Percentiles rank a stretch among this genome's conserved stretches.
Conservation (phyloP, 371 early-diverging fungal species). For the Syncephalastrum racemosum region DNA sequence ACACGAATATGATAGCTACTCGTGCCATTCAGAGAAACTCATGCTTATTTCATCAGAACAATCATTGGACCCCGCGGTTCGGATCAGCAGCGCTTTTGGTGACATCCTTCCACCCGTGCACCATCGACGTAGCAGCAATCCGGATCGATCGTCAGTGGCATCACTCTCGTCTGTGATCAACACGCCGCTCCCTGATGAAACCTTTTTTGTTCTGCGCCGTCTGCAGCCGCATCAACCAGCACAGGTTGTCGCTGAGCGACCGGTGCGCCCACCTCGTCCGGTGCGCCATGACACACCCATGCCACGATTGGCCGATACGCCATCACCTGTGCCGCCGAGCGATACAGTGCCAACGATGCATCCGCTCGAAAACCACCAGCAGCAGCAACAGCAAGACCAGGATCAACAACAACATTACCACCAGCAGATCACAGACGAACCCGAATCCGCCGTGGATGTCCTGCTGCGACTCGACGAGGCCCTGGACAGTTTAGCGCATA, state of each 20-base stretch:
- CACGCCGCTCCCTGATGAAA: constrained; percentile 33
- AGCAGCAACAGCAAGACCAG: constrained; percentile 5
- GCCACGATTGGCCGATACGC: constrained; percentile 15
- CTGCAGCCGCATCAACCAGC: constrained; percentile 6
- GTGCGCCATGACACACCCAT: constrained; percentile 48
- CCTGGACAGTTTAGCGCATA: constrained; percentile 22
- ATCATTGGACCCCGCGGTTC: constrained; percentile 17
- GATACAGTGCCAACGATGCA: constrained; percentile 4
- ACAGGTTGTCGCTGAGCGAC: constrained; percentile 11
- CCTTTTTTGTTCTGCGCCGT: constrained; percentile 38
- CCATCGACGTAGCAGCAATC: constrained; percentile 37
- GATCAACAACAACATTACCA: background rate
- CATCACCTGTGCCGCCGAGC: background rate
- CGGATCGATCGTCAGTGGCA: constrained; percentile 42
- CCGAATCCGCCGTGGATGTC: constrained; percentile 23
- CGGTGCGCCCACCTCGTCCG: constrained; percentile 36
- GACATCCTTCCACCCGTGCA: constrained; percentile 34
- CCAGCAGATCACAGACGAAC: constrained; percentile 13
- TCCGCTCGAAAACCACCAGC: constrained; percentile 7
- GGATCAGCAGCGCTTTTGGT: constrained; percentile 35
- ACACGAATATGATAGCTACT: background rate
- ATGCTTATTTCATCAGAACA: constrained; percentile 16
- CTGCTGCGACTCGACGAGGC: constrained; percentile 23
- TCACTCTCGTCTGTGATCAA: constrained; percentile 35
- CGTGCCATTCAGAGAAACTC: background rate